phyloP scores from a whole-genome alignment of 805 yeast species.

The Kluyveromyces aestuarii region DNA sequence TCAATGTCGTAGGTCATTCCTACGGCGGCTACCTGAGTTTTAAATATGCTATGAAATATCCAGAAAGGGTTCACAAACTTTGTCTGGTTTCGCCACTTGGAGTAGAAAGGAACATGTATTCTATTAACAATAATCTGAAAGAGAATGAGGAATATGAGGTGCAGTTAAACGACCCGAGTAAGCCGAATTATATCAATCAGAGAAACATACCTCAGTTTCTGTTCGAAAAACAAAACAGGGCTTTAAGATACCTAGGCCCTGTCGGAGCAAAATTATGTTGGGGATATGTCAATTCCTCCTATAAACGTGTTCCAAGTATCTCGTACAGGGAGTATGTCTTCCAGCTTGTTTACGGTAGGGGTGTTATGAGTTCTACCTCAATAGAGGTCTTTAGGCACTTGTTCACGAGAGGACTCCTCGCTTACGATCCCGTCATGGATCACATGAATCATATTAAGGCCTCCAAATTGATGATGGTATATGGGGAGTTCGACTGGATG shows the following conservation, averaged over 20 bases:
- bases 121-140: slow-evolving; percentile 33
- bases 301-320: slow-evolving; percentile 19
- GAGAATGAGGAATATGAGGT: slow-evolving; percentile 12
- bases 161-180: slow-evolving; percentile 34
- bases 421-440: slow-evolving; percentile 59
- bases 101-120: slow-evolving; percentile 57
- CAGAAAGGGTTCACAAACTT: slow-evolving; percentile 43
- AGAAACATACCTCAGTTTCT: slow-evolving; percentile 25
- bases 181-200: slow-evolving; percentile 28
- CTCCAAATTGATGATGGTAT: slow-evolving; percentile 35
- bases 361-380: slow-evolving; percentile 13
- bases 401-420: slow-evolving; percentile 33
- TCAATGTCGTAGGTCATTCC: slow-evolving; percentile 68
- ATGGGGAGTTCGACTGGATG: slow-evolving; percentile 76
- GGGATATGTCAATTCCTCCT: slow-evolving; percentile 25
- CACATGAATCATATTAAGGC: slow-evolving; percentile 33
- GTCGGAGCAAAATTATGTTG: slow-evolving; percentile 32
- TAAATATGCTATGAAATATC: slow-evolving; percentile 52
- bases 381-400: slow-evolving; percentile 23
- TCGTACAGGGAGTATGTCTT: slow-evolving; percentile 21
- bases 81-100: slow-evolving; percentile 72
- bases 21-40: slow-evolving; percentile 69
- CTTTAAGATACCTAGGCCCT: slow-evolving; percentile 39
- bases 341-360: slow-evolving; percentile 15
- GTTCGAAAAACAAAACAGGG: slow-evolving; percentile 33